phyloP scores from a whole-genome alignment of 768 basidiomycete species.

The Boletales sp. region DNA sequence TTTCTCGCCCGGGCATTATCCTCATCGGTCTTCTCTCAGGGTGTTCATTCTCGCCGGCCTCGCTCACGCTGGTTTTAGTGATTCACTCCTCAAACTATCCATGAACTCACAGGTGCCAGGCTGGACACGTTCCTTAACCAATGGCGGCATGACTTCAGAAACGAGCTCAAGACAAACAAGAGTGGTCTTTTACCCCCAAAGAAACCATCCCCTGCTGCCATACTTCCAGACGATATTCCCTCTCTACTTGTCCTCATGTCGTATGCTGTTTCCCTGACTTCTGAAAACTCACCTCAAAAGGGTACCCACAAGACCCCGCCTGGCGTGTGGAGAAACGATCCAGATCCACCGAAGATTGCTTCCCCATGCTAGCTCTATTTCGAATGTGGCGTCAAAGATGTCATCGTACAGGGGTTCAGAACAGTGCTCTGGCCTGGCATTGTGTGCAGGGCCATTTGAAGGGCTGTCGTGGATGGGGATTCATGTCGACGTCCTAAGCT shows the following conservation, averaged over 20 bases:
- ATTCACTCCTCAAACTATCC: constrained; percentile 61
- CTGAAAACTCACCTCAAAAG: constrained; percentile 51
- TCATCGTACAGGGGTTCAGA: constrained; percentile 80
- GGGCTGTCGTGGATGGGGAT: constrained; percentile 53
- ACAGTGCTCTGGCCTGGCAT: constrained; percentile 79
- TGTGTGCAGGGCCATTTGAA: constrained; percentile 67
- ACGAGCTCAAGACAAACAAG: constrained; percentile 69
- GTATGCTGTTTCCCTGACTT: constrained; percentile 77
- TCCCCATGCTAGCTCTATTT: constrained; percentile 82
- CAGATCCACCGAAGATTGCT: constrained; percentile 69
- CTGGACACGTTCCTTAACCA: constrained; percentile 52
- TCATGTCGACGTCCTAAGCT: constrained; percentile 1
- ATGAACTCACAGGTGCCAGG: constrained; percentile 39
- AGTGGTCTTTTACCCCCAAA: constrained; percentile 62
- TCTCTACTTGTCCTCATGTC: constrained; percentile 68
- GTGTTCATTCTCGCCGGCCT: constrained; percentile 30
- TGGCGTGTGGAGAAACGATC: constrained; percentile 52
- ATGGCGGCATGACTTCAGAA: constrained; percentile 61
- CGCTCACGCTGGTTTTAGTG: constrained; percentile 78
- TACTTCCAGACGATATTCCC: constrained; percentile 67
- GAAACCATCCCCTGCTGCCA: constrained; percentile 57
- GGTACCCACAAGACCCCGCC: constrained; percentile 36
- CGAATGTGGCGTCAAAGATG: constrained; percentile 86
- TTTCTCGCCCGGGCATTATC: constrained; percentile 65
- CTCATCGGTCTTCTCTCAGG: constrained; percentile 69